Percentiles rank a stretch among this genome's conserved stretches.
Evolutionary conservation across 2,329 filamentous ascomycete species (phyloP).

Genomic region (Monosporascus sp.): DNA sequence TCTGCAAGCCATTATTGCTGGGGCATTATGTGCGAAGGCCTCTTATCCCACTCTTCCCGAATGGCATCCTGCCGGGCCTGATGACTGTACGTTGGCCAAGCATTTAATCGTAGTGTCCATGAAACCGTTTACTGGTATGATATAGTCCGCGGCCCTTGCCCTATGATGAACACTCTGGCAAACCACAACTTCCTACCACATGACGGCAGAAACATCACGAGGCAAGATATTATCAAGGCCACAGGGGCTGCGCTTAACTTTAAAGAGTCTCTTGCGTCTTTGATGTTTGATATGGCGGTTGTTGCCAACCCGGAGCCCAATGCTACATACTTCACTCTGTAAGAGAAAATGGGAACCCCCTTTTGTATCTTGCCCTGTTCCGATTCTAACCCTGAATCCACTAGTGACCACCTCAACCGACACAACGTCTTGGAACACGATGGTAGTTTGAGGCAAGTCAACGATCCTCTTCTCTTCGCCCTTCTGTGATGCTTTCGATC

Average conservation of each 20-base stretch:
- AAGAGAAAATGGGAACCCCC: no score
- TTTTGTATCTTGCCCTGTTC: no score
- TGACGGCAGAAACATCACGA: conserved; percentile 37
- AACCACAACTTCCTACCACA: conserved; percentile 46
- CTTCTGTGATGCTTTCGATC: no score
- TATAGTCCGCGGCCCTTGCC: conserved; percentile 39
- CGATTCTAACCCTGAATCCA: no score
- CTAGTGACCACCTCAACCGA: conserved; percentile 34
- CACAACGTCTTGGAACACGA: conserved; percentile 48
- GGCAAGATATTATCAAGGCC: conserved; percentile 31
- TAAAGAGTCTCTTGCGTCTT: conserved; percentile 28
- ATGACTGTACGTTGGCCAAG: conserved; percentile 6
- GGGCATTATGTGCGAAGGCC: no score
- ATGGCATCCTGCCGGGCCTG: conserved; percentile 6
- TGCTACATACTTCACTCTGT: conserved; percentile 36
- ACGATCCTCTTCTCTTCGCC: no score
- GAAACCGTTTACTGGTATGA: not conserved
- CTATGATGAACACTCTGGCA: conserved; percentile 48
- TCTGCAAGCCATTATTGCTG: no score
- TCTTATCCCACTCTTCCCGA: no score
- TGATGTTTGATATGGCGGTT: conserved; percentile 41
- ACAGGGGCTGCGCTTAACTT: conserved; percentile 40
- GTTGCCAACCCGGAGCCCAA: conserved; percentile 38
- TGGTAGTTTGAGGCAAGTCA: conserved; percentile 33
- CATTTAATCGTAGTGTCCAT: not conserved